These are phyloP conservation scores for Thecaphora thlaspeos DNA, from an alignment of 1,284 basidiomycete genomes.

Conservation along the genomic window DNA sequence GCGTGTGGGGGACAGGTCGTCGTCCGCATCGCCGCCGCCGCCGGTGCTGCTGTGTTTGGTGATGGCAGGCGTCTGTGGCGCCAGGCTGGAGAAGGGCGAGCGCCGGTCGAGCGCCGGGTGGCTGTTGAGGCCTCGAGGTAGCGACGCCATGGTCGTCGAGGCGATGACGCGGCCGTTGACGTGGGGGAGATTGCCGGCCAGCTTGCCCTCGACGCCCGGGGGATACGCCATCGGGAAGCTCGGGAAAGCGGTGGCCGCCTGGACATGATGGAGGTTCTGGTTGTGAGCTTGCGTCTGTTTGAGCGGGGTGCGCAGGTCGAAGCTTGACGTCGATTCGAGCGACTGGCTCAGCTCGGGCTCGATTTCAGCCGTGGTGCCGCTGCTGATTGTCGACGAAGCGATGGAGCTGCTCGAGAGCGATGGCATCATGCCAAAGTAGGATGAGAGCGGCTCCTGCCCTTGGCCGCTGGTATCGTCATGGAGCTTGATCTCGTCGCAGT, in stretches of 20 bases:
- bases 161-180: constrained; percentile 10
- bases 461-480: constrained; percentile 2
- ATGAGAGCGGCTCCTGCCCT: constrained; percentile 4
- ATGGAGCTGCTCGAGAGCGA: constrained; percentile 31
- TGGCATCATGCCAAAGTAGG: constrained; percentile 24
- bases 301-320: constrained; percentile 42
- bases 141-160: too few relatives aligned
- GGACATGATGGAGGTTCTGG: constrained; percentile 20
- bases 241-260: constrained; percentile 17
- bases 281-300: constrained; percentile 27
- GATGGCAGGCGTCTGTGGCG: not conserved
- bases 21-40: not conserved
- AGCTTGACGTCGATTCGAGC: constrained; percentile 38
- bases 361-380: constrained; percentile 11
- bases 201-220: constrained; percentile 20
- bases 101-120: too few relatives aligned
- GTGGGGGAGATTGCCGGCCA: constrained; percentile 22
- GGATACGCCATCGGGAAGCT: constrained; percentile 4
- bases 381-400: constrained; percentile 22
- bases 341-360: constrained; percentile 45
- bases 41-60: constrained; percentile 1
- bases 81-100: too few relatives aligned
- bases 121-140: too few relatives aligned
- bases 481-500: constrained; percentile 21
- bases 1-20: not conserved